phyloP scores from a whole-genome alignment of 192 early-diverging fungal species.

The Coemansia sp. region DNA sequence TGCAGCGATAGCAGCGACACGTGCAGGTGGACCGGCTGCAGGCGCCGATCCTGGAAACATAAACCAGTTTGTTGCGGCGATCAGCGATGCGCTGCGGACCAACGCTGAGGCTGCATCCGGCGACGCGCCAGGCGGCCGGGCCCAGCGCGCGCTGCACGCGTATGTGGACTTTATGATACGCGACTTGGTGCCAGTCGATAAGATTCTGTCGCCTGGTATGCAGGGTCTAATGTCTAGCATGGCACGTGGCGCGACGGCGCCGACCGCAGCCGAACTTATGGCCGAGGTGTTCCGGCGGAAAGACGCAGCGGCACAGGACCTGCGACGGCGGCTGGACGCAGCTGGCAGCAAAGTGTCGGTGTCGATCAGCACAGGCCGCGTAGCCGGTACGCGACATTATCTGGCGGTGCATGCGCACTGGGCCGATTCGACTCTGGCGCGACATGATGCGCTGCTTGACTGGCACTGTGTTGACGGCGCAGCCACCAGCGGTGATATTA shows the following conservation, averaged over 20 bases:
- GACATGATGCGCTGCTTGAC: constrained; percentile 40
- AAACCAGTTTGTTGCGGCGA: constrained; percentile 36
- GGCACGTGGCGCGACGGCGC: constrained; percentile 19
- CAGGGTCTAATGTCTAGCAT: constrained; percentile 39
- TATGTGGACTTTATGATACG: constrained; percentile 50
- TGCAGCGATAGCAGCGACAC: neutral
- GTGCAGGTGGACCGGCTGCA: neutral
- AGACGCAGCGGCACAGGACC: constrained; percentile 10
- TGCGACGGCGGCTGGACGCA: constrained; percentile 24
- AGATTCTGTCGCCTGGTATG: constrained; percentile 45
- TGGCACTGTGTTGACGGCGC: constrained; percentile 42
- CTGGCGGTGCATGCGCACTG: constrained; percentile 48
- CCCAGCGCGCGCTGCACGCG: constrained; percentile 31
- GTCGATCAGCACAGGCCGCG: constrained; percentile 36
- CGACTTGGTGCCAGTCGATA: constrained; percentile 39
- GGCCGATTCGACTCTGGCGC: constrained; percentile 31
- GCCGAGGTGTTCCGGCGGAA: constrained; percentile 31
- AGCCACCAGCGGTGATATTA: constrained; percentile 45
- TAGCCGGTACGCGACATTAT: constrained; percentile 21
- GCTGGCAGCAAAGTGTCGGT: constrained; percentile 31
- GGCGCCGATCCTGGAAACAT: constrained; percentile 24
- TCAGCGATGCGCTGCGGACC: constrained; percentile 38
- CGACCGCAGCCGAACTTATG: constrained; percentile 23
- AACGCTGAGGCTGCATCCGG: constrained; percentile 8
- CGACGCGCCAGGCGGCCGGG: neutral